These are phyloP conservation scores for Luffa aegyptiaca DNA, from an alignment of 306 rosid genomes.

Conservation along the genomic window DNA sequence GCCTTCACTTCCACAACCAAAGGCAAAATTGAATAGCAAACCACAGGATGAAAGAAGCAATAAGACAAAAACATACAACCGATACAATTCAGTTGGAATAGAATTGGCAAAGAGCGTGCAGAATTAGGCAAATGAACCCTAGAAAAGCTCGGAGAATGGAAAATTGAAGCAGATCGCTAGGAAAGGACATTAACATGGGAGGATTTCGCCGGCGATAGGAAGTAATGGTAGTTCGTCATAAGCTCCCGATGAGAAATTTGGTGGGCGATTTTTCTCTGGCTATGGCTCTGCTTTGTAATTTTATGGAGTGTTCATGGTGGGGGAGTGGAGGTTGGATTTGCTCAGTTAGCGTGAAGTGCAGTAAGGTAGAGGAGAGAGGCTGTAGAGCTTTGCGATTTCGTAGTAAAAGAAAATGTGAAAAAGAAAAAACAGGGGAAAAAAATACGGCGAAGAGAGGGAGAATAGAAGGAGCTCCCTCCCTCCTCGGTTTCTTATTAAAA, in stretches of 20 bases:
- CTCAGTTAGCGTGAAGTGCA: constrained; percentile 10
- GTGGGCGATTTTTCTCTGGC: not conserved
- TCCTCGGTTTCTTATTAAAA: too few relatives aligned
- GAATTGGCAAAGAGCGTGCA: not conserved
- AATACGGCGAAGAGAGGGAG: too few relatives aligned
- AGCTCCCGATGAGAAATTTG: not conserved
- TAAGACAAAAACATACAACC: not conserved
- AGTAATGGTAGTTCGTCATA: not conserved
- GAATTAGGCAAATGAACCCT: not conserved
- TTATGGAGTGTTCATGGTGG: constrained; percentile 2
- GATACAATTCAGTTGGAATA: not conserved
- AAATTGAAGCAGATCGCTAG: constrained; percentile 1
- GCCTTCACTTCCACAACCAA: not conserved
- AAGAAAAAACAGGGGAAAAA: not conserved
- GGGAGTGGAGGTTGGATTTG: constrained; percentile 5
- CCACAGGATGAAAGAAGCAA: not conserved
- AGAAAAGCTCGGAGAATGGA: not conserved
- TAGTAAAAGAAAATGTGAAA: not conserved
- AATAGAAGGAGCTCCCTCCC: too few relatives aligned
- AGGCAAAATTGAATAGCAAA: not conserved
- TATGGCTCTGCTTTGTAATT: not conserved
- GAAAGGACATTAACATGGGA: not conserved
- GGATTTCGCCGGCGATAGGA: not conserved
- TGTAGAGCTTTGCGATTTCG: not conserved
- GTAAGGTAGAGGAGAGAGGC: not conserved